phyloP scores from a whole-genome alignment of 306 rosid species.

The Canavalia ensiformis region DNA sequence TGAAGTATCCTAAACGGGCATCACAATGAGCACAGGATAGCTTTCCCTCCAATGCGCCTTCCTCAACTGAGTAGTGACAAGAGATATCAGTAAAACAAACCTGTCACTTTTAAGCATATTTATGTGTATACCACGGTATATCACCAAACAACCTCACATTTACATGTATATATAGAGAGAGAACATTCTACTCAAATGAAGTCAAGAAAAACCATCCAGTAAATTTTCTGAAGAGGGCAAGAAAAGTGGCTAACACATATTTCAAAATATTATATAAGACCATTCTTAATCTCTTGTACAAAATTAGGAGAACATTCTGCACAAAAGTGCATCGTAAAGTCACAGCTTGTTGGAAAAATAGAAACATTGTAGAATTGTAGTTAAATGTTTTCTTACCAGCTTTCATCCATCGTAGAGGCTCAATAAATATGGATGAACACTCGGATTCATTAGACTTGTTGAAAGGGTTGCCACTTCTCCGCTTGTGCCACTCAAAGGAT shows the following conservation, averaged over 20 bases:
- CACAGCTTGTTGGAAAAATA: constrained; percentile 26
- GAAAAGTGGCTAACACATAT: constrained; percentile 15
- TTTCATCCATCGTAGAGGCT: constrained; percentile 97
- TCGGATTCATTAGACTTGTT: constrained; percentile 73
- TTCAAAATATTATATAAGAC: constrained; percentile 30
- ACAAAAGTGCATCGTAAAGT: constrained; percentile 28
- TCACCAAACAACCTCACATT: constrained; percentile 18
- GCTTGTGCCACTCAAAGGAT: constrained; percentile 75
- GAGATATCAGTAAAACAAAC: constrained; percentile 43
- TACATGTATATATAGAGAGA: not conserved
- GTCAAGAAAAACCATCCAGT: constrained; percentile 8
- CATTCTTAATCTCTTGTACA: not conserved
- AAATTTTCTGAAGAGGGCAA: constrained; percentile 27
- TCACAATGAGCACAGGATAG: constrained; percentile 87
- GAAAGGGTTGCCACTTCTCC: constrained; percentile 74
- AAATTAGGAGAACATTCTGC: constrained; percentile 24
- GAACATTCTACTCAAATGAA: constrained; percentile 28
- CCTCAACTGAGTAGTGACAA: constrained; percentile 74
- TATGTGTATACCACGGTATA: not conserved
- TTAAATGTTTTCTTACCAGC: constrained; percentile 67
- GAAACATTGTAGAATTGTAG: constrained; percentile 34
- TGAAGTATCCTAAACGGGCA: constrained; percentile 93
- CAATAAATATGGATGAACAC: constrained; percentile 92
- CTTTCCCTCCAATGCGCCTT: constrained; percentile 95
- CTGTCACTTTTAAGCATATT: constrained; percentile 23